Base-by-base conservation (phyloP, 2,329 filamentous ascomycete species). In the Arthrocladium fulminans region DNA sequence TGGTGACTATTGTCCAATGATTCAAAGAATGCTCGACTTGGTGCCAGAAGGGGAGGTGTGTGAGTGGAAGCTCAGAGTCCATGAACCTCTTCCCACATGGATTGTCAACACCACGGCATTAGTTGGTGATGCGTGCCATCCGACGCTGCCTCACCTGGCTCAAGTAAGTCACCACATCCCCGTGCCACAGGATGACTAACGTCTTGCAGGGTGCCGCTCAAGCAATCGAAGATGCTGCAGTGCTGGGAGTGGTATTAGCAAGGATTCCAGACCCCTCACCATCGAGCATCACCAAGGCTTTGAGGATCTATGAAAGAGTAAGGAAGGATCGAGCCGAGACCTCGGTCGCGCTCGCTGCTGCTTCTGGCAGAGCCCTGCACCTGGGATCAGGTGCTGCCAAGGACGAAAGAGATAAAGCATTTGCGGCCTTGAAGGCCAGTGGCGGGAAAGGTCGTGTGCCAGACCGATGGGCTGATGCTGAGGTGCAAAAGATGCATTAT, bases 391-490 rank as follows among this genome's bases (percentile, higher is more conserved):
- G 77, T 3, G 73, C 71, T 30, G 77, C 75, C 6, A 78, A 80
- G 64, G 73, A 76, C 56, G 74, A 79, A 61, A 65, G 77, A 3
- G 77, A 81, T 54, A 72, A 67, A 60, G 67, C 73, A 45, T 80
- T 80, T 61, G 73, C 71, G 47, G 73, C 73, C 46, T 68, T 76
- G 52, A 71, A 68, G 53, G 60, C 67, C 56, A 35, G 43, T n/a
- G 74, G 72, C 59, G 71, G 72, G 1, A 71, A 69, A 17, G 66
- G 67, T 7, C 66, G 67, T 8, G 71, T 81, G 24, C 77, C 78
- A 9, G 81, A 84, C 65, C 84, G 83, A 67, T 84, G 81, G 81
- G 79, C 79, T 2, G 82, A 81, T 62, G 79, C 80, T 8, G 80
- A 84, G 58, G 78, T 84, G 35, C 81, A 84, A 64, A 73, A 75